Base-by-base conservation (phyloP, 2,329 filamentous ascomycete genomes). In the Trichoderma sp. region DNA sequence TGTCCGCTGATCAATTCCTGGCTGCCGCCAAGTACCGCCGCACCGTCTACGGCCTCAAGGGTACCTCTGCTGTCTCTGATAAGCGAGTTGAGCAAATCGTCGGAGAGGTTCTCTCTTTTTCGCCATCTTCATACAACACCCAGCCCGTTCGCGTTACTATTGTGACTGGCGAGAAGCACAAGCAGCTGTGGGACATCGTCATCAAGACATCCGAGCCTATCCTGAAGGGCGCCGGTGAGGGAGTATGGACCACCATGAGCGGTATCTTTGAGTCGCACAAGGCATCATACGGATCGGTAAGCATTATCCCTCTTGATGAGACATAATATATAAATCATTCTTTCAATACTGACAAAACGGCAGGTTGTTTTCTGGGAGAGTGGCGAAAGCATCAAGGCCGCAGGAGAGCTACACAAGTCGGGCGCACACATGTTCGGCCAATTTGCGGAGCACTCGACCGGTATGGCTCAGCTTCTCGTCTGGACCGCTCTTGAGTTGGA, bases 91-190 rank as follows among this genome's bases (percentile, higher is more conserved):
- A 87, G 76, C 86, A 91, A 75, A 87, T 94, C 76, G 86, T 90
- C 78, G 81, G 84, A 78, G 79, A 87, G 73, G 84, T 88, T 65
- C 83, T 96, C 74, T 83, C 88, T 70, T 85, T 93, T 78, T 85
- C 91, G 3, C 94, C 94, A 56, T 91, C 88, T 65, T 89, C 90
- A 72, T 97, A 97, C 89, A 97, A 97, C 88, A 92, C 89, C 43
- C 94, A 97, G 84, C 89, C 89, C 73, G 91, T 92, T 73, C 90
- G 94, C 71, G 82, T 91, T 70, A 87, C 97, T 57, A 86, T 97
- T 62, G 88, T 97, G 65, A 85, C 95, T 76, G 90, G 91, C 76
- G 87, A 87, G 71, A 92, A 97, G 80, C 94, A 97, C 84, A 89
- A 94, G 75, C 91, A 92, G 83, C 88, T 97, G 75, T 97, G 94